Percentiles rank a stretch among this genome's conserved stretches.
These are phyloP conservation scores for Colletotrichum sp. DNA, from an alignment of 2,329 filamentous ascomycete genomes.

Conservation along the genomic window DNA sequence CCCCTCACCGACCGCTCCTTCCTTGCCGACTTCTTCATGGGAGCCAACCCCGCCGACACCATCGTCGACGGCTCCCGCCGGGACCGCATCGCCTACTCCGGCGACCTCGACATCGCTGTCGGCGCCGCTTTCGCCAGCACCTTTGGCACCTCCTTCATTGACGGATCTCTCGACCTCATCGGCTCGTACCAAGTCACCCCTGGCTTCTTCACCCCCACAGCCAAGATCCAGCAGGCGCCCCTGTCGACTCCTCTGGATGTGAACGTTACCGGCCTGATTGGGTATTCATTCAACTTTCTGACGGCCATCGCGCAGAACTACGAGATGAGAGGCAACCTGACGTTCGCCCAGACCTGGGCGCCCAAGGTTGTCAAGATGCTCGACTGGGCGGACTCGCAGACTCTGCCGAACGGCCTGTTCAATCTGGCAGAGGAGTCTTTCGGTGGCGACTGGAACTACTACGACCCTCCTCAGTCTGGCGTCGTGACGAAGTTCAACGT, in stretches of 20 bases:
- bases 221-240: conserved; percentile 35
- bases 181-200: conserved; percentile 31
- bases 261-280: conserved; percentile 35
- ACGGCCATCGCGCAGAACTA: conserved; percentile 32
- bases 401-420: conserved; percentile 27
- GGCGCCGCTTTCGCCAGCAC: conserved; percentile 31
- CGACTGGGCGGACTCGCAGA: conserved; percentile 37
- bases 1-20: conserved; percentile 29
- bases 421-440: conserved; percentile 29
- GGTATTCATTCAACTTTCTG: conserved; percentile 38
- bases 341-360: conserved; percentile 31
- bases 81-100: conserved; percentile 35
- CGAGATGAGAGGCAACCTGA: conserved; percentile 29
- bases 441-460: conserved; percentile 40
- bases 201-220: conserved; percentile 35
- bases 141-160: conserved; percentile 27
- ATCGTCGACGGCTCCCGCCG: conserved; percentile 39
- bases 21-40: conserved; percentile 37
- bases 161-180: conserved; percentile 25
- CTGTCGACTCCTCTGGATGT: conserved; percentile 21
- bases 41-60: conserved; percentile 33
- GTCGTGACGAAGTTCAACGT: conserved; percentile 35
- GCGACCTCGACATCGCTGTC: conserved; percentile 34
- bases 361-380: conserved; percentile 32
- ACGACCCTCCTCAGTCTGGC: conserved; percentile 33